Percentiles rank a stretch among this genome's conserved stretches.
Conservation (phyloP, 2,329 filamentous ascomycete genomes). For the Ceratocystis albifundus region DNA sequence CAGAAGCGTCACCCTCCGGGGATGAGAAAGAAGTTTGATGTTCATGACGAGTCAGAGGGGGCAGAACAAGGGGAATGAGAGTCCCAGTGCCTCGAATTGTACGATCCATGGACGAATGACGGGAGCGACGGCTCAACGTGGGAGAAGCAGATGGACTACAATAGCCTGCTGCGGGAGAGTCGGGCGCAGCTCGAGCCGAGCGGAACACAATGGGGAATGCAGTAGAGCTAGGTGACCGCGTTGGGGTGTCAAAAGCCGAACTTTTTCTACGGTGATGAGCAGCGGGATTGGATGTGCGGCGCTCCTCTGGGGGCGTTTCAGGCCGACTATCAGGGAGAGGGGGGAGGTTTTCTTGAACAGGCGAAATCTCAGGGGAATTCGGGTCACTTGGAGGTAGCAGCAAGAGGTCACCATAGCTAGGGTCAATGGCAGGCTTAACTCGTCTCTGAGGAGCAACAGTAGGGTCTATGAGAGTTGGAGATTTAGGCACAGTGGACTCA, state of each 20-base stretch:
- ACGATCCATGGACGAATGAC: conserved; percentile 32
- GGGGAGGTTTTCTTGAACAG: conserved; percentile 33
- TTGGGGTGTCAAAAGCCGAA: conserved; percentile 12
- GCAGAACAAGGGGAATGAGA: conserved; percentile 29
- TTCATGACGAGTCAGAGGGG: conserved; percentile 29
- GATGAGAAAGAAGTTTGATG: background rate
- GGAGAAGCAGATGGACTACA: conserved; percentile 16
- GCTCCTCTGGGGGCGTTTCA: conserved; percentile 34
- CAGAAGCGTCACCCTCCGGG: conserved; percentile 2
- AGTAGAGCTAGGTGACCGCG: conserved; percentile 43
- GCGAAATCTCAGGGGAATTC: conserved; percentile 35
- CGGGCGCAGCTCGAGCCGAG: conserved; percentile 37
- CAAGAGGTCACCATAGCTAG: conserved; percentile 52
- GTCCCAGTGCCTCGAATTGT: conserved; percentile 17
- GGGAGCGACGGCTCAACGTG: conserved; percentile 27
- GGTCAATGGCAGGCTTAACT: conserved; percentile 55
- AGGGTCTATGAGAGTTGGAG: conserved; percentile 1
- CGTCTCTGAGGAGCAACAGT: conserved; percentile 39
- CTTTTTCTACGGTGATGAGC: conserved; percentile 14
- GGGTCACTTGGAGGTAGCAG: conserved; percentile 51
- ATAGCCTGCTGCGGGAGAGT: conserved; percentile 30
- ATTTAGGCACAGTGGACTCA: conserved; percentile 27
- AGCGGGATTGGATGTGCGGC: background rate
- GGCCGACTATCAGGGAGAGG: conserved; percentile 50
- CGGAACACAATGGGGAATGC: conserved; percentile 48